Base-by-base conservation (phyloP, 495 filamentous ascomycete species). In the Lophiotrema nucula region DNA sequence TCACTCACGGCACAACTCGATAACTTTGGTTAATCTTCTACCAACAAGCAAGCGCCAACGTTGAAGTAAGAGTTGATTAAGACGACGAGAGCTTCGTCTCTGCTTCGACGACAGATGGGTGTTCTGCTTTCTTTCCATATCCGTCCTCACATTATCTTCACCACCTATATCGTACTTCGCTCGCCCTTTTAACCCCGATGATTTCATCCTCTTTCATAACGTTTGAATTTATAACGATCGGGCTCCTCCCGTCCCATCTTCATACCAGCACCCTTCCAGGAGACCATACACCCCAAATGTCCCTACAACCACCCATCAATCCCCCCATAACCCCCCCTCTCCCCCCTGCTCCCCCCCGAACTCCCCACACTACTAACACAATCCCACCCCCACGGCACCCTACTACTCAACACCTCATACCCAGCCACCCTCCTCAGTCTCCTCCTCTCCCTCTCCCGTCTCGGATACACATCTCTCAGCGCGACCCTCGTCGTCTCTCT, bases 331-430 rank as follows among this genome's bases (percentile, higher is more conserved):
- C 38, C 57, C 21, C 31, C 31, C n/a, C 49, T 54, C 41, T 31
- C 18, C 16, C 48, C 60, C 10, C 47, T 64, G 6, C 53, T 52
- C 46, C 26, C 51, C 4, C 13, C 39, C n/a, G n/a, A n/a, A n/a
- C n/a, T n/a, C n/a, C n/a, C n/a, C n/a, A 35, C 37, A 49, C 46
- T 62, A 46, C 45, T 51, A 23, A 65, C 47, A 19, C 56, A 60
- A 28, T 65, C 62, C 62, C 62, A 65, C 31, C 52, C 44, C 62
- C 62, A 65, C 19, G 62, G 62, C 19, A 65, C 62, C 24, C 54
- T 18, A 12, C 16, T 37, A 10, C 44, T 27, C 16, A 65, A 25
- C 15, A 65, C 56, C 38, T 65, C 62, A 41, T 65, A 65, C 3
- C 62, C 62, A 2, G 62, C 62, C 37, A 65, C 62, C 25, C 62